These are phyloP conservation scores for Acacia melanoxylon DNA, from an alignment of 306 rosid genomes.

Conservation along the genomic window DNA sequence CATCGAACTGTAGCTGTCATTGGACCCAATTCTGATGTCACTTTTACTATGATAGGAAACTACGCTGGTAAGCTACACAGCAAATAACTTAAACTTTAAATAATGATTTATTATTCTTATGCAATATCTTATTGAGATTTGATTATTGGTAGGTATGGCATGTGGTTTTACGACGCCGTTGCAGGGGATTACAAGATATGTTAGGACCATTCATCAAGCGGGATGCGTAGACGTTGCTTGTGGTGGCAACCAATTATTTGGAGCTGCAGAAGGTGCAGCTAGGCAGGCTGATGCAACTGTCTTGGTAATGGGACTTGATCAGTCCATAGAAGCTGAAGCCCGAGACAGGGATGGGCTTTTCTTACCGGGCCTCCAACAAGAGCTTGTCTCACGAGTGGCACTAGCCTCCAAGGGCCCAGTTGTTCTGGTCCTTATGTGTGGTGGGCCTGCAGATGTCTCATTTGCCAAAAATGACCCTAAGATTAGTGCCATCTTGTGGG, in stretches of 20 bases:
- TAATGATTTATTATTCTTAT: background rate
- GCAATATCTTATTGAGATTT: background rate
- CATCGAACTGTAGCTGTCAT: slow-evolving; percentile 69
- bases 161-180: slow-evolving; percentile 82
- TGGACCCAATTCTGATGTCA: slow-evolving; percentile 86
- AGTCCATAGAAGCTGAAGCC: slow-evolving; percentile 79
- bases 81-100: background rate
- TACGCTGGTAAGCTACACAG: slow-evolving; percentile 65
- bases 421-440: slow-evolving; percentile 75
- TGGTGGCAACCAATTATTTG: slow-evolving; percentile 42
- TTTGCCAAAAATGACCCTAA: slow-evolving; percentile 66
- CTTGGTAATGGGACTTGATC: slow-evolving; percentile 83
- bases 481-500: slow-evolving; percentile 72
- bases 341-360: slow-evolving; percentile 57
- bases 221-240: slow-evolving; percentile 71
- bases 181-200: slow-evolving; percentile 80
- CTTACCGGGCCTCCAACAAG: slow-evolving; percentile 77
- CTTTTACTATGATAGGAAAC: slow-evolving; percentile 90
- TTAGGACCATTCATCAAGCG: slow-evolving; percentile 50
- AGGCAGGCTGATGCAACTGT: slow-evolving; percentile 63
- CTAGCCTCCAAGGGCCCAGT: slow-evolving; percentile 72
- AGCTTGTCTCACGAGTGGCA: slow-evolving; percentile 63
- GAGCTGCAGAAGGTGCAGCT: slow-evolving; percentile 60
- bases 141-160: slow-evolving; percentile 55
- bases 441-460: slow-evolving; percentile 79